Evolutionary conservation across 495 filamentous ascomycete species (phyloP).

Genomic region (Neurospora pannonica): DNA sequence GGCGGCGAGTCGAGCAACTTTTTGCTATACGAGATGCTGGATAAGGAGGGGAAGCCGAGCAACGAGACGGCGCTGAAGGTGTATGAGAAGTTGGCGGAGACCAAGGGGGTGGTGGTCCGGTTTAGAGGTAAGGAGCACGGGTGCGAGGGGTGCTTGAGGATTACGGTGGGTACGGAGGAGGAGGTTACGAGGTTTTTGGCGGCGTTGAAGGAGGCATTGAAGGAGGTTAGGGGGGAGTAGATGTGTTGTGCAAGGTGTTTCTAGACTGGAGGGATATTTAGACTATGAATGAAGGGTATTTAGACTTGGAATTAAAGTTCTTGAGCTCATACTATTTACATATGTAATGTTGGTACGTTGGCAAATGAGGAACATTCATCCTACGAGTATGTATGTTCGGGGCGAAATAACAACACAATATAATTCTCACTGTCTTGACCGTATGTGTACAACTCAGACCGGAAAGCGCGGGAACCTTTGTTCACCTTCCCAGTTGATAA

Average conservation of each 20-base stretch:
- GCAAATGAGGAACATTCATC: not conserved
- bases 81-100: conserved; percentile 80
- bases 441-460: not conserved
- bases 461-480: not conserved
- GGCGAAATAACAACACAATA: not conserved
- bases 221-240: conserved; percentile 32
- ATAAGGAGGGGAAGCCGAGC: conserved; percentile 60
- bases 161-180: conserved; percentile 84
- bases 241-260: not conserved
- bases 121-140: conserved; percentile 89
- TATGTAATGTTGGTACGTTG: not conserved
- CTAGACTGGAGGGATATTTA: not conserved
- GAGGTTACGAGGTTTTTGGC: conserved; percentile 72
- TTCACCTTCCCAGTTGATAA: not conserved
- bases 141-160: conserved; percentile 77
- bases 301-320: not conserved
- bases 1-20: conserved; percentile 84
- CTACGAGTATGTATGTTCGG: not conserved
- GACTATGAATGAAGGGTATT: not conserved
- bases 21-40: conserved; percentile 76
- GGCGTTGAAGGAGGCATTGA: conserved; percentile 54
- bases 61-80: conserved; percentile 67
- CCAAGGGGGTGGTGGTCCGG: conserved; percentile 79
- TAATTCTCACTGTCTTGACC: not conserved
- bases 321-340: not conserved